A percentile compares a stretch with the other conserved stretches of the same genome.
Conservation (phyloP, 306 rosid genomes). For the Prunus salicina region DNA sequence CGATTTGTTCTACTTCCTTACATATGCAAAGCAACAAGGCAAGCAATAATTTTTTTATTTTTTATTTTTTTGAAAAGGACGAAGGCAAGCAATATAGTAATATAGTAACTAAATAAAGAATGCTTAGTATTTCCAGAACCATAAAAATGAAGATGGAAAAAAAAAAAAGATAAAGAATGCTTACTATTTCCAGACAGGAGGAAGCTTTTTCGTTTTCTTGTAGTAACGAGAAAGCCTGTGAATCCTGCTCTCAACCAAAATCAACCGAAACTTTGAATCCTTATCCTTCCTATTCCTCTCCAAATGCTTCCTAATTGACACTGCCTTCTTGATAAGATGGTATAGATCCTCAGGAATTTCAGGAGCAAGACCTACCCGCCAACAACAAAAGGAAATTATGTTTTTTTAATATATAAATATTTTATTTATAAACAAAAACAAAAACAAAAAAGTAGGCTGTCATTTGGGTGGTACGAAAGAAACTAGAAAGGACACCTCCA, state of each 20-base stretch:
- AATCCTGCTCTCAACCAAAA: constrained; percentile 51
- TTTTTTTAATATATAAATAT: background rate
- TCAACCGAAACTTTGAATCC: constrained; percentile 48
- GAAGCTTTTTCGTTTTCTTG: constrained; percentile 49
- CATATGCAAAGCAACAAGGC: background rate
- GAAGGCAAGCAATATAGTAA: background rate
- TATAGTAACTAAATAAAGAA: no score
- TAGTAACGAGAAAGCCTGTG: constrained; percentile 54
- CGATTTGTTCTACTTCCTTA: background rate
- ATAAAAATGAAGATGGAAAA: background rate
- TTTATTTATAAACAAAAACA: background rate
- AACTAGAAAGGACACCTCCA: background rate
- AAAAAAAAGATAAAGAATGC: background rate
- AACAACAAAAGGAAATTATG: background rate
- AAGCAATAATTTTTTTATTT: no score
- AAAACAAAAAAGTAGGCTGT: background rate
- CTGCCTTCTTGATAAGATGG: constrained; percentile 52
- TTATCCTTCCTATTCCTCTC: constrained; percentile 52
- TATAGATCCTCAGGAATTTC: constrained; percentile 48
- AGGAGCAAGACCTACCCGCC: constrained; percentile 37
- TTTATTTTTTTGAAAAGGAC: no score
- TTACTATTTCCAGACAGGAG: constrained; percentile 29
- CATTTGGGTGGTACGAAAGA: background rate
- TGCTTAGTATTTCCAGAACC: background rate
- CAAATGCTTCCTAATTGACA: constrained; percentile 46